A percentile compares a stretch with the other conserved stretches of the same genome.
These are phyloP conservation scores for Leccinum disarticulatum DNA, from an alignment of 768 basidiomycete species.

Conservation along the genomic window DNA sequence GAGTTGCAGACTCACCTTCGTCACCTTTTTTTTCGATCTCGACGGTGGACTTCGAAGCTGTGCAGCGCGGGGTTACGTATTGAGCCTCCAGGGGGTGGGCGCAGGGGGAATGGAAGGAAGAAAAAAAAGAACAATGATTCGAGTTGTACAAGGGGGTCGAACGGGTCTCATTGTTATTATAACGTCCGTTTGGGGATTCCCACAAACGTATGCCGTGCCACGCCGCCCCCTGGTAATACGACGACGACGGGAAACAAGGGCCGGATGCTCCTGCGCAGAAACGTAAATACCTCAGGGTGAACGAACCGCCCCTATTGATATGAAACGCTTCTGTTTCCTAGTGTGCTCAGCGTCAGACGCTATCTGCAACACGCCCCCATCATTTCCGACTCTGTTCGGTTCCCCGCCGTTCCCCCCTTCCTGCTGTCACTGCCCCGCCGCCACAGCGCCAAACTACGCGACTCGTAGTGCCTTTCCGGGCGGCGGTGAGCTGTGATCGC, in stretches of 20 bases:
- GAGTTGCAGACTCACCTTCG: slow-evolving; percentile 5
- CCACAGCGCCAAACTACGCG: neutral
- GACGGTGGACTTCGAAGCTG: slow-evolving; percentile 3
- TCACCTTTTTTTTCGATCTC: neutral
- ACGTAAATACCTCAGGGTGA: slow-evolving; percentile 11
- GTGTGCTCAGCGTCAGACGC: neutral
- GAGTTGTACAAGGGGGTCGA: neutral
- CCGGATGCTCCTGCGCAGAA: neutral
- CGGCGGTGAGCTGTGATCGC: neutral
- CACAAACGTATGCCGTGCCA: neutral
- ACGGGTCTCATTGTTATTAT: neutral
- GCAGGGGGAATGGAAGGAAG: neutral
- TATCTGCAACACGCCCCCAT: neutral
- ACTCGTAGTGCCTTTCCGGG: neutral
- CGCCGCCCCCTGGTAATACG: neutral
- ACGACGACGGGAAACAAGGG: neutral
- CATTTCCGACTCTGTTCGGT: neutral
- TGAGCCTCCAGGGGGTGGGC: neutral
- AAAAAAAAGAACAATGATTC: neutral
- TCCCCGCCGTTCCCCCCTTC: neutral
- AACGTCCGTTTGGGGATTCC: neutral
- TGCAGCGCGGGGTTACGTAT: neutral
- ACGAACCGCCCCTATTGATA: slow-evolving; percentile 17
- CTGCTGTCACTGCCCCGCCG: neutral
- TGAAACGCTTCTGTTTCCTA: slow-evolving; percentile 9